Evolutionary conservation across 148 eudicot species (phyloP).

Genomic region (Cornus controversa): DNA sequence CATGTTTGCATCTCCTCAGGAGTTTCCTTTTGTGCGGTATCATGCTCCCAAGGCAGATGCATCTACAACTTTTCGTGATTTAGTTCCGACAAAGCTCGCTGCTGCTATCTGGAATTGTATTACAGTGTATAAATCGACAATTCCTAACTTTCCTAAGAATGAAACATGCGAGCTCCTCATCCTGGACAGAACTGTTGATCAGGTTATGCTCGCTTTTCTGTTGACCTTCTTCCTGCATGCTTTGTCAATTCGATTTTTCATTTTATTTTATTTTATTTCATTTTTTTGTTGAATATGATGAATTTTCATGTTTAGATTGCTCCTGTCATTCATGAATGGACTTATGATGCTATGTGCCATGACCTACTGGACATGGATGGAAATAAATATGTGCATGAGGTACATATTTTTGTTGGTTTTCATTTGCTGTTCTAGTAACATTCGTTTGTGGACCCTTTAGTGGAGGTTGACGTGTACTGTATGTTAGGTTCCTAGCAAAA

Average conservation of each 20-base stretch:
- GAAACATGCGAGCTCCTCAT: slow-evolving; percentile 96
- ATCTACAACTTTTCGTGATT: slow-evolving; percentile 41
- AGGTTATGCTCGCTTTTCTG: slow-evolving; percentile 37
- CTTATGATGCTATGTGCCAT: slow-evolving; percentile 98
- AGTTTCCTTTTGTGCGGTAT: slow-evolving; percentile 80
- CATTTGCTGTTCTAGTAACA: slow-evolving; percentile 1
- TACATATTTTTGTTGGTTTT: slow-evolving; percentile 25
- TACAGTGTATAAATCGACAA: slow-evolving; percentile 57
- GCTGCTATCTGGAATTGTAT: slow-evolving; percentile 70
- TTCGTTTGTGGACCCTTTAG: slow-evolving; percentile 14
- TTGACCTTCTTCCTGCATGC: slow-evolving; percentile 1
- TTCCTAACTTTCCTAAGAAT: slow-evolving; percentile 74
- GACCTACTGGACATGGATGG: slow-evolving; percentile 92
- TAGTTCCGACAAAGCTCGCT: slow-evolving; percentile 80
- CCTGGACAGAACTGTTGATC: slow-evolving; percentile 90
- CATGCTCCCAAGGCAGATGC: slow-evolving; percentile 56
- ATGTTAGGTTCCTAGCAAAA: slow-evolving; percentile 67
- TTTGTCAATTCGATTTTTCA: slow-evolving; percentile 15
- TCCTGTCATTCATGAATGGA: slow-evolving; percentile 99
- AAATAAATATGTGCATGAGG: slow-evolving; percentile 88
- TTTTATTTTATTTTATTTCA: background rate
- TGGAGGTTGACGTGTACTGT: slow-evolving; percentile 10
- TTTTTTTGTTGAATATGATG: slow-evolving; percentile 7
- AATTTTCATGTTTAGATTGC: slow-evolving; percentile 62
- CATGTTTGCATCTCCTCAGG: slow-evolving; percentile 43